Percentiles rank a stretch among this genome's conserved stretches.
Conservation (phyloP, 768 basidiomycete genomes). For the Cystobasidium onofrii region DNA sequence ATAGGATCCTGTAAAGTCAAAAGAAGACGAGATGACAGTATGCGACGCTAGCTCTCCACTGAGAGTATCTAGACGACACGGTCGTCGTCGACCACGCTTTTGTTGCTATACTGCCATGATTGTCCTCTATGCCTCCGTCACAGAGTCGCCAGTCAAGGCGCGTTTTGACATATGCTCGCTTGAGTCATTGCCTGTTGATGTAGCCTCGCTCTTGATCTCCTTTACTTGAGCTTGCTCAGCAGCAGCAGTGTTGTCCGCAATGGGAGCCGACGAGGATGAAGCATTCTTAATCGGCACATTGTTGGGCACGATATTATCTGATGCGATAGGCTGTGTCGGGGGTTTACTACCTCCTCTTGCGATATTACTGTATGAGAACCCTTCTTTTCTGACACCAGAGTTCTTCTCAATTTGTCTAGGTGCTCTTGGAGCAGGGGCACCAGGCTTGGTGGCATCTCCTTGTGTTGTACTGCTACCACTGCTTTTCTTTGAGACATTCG, state of each 20-base stretch:
- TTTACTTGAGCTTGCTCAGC: not conserved
- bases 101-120: too few species aligned
- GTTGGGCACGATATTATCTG: slow-evolving; percentile 8
- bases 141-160: not conserved
- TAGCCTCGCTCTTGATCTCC: not conserved
- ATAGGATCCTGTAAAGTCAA: too few species aligned
- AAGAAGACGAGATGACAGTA: too few species aligned
- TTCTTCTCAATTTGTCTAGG: slow-evolving; percentile 7
- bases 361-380: slow-evolving; percentile 29
- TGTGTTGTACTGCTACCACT: slow-evolving; percentile 5
- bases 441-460: not conserved
- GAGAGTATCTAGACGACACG: too few species aligned
- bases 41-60: too few species aligned
- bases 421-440: not conserved
- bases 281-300: slow-evolving; percentile 9
- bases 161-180: not conserved
- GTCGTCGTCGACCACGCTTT: too few species aligned
- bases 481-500: not conserved
- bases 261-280: not conserved
- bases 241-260: not conserved
- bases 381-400: slow-evolving; percentile 19
- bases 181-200: not conserved
- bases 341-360: not conserved
- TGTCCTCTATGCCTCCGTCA: slow-evolving; percentile 1
- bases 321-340: not conserved